A percentile compares a stretch with the other conserved stretches of the same genome.
Evolutionary conservation across 208 protist genomes (phyloP).

Genomic region (Wallacemonas rigidus): DNA sequence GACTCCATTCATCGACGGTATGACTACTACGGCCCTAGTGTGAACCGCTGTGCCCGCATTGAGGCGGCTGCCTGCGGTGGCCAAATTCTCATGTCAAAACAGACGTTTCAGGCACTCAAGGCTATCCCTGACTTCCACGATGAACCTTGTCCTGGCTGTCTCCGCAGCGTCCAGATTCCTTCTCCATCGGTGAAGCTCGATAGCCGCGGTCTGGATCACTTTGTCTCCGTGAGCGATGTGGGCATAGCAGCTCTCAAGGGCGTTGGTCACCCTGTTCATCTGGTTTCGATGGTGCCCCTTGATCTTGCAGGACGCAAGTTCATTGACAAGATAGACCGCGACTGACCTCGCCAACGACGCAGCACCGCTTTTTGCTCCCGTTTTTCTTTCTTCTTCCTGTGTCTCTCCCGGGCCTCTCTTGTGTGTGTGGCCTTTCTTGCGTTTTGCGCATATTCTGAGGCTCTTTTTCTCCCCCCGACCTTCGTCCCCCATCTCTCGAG

Average conservation of each 20-base stretch:
- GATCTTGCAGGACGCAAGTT: slow-evolving; percentile 56
- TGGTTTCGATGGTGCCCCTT: slow-evolving; percentile 65
- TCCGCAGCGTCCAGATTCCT: slow-evolving; percentile 47
- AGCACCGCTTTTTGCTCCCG: neutral
- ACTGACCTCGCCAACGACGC: neutral
- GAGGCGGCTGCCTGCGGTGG: slow-evolving; percentile 69
- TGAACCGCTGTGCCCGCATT: slow-evolving; percentile 87
- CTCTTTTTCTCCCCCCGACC: no score
- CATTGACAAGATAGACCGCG: slow-evolving; percentile 35
- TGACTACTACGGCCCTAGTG: slow-evolving; percentile 91
- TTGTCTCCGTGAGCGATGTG: slow-evolving; percentile 56
- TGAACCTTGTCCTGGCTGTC: slow-evolving; percentile 50
- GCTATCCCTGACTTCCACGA: slow-evolving; percentile 52
- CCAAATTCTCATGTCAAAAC: slow-evolving; percentile 76
- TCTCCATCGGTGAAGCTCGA: slow-evolving; percentile 33
- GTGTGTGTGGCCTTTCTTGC: no score
- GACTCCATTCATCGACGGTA: slow-evolving; percentile 66
- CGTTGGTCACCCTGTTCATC: slow-evolving; percentile 49
- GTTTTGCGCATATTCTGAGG: no score
- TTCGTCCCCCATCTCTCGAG: no score
- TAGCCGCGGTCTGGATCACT: slow-evolving; percentile 49
- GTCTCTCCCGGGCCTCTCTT: neutral
- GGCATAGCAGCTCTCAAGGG: slow-evolving; percentile 52
- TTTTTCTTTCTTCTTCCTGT: slow-evolving; percentile 13
- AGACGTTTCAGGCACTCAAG: slow-evolving; percentile 63